Base-by-base conservation (phyloP, 2,329 filamentous ascomycete genomes). In the Calonectria henricotiae region DNA sequence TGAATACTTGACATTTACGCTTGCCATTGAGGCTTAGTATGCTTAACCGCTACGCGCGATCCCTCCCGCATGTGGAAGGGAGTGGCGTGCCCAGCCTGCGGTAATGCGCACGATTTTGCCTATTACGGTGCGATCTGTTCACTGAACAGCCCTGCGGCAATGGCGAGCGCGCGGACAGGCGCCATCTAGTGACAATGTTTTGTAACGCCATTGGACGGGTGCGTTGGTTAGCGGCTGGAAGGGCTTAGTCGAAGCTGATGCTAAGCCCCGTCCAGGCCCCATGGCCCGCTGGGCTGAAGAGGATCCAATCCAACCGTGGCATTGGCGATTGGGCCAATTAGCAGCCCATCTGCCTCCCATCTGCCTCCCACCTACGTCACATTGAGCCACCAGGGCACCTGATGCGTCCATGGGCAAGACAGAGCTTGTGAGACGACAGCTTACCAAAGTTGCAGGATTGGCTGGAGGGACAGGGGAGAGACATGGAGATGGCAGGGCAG, bases 21-120 rank as follows among this genome's bases (percentile, higher is more conserved):
- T 55, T 39, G 51, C 30, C 32, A 55, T 55, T 32, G 20, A 39
- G 51, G 51, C 51, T 37, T 37, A 25, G 32, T 55, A 55, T 55
- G 51, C 51, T 55, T 55, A 55, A 55, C 39, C n/a, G 12, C 8
- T 23, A 23, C 51, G 20, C 20, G 32, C 32, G 51, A 39, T 55
- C 32, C n/a, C 32, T 23, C 32, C 51, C 51, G 32, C 8, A 55
- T 39, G 4, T 20, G n/a, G 51, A 55, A 55, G n/a, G 32, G 51
- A 37, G 23, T 55, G 51, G 32, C 51, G 51, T 37, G 32, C n/a
- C 32, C 3, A 20, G n/a, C 12, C 51, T 8, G 27, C 30, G 32
- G 12, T 4, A 5, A 5, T 8, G 51, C 51, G 51, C 51, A 9
- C 1, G 15, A 17, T 25, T 37, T 39, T 55, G 23, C 51, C 51